Evolutionary conservation across 2,329 filamentous ascomycete species (phyloP).

Genomic region (Claviceps sp.): DNA sequence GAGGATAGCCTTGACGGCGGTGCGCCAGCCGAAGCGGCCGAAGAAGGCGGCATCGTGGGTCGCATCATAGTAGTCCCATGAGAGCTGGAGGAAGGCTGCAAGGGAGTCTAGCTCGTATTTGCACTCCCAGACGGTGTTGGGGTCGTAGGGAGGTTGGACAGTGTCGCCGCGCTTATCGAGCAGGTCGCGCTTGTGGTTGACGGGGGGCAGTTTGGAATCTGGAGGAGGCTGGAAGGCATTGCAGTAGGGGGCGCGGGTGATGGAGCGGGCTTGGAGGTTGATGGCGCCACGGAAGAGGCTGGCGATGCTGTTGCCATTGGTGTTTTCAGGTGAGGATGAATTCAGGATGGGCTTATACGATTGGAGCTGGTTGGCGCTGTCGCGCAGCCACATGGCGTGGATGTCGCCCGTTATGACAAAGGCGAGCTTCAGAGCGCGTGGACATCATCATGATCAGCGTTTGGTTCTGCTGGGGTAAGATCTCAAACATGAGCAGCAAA

Average conservation of each 20-base stretch:
- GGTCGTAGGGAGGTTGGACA: slow-evolving; percentile 53
- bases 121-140: slow-evolving; percentile 73
- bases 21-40: slow-evolving; percentile 56
- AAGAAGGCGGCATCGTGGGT: slow-evolving; percentile 66
- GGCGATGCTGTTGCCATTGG: slow-evolving; percentile 31
- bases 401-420: slow-evolving; percentile 83
- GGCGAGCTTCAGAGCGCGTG: slow-evolving; percentile 35
- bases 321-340: slow-evolving; percentile 22
- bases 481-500: background rate
- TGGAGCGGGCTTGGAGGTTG: slow-evolving; percentile 62
- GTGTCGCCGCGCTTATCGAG: slow-evolving; percentile 30
- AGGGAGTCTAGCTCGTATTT: slow-evolving; percentile 92
- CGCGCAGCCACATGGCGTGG: slow-evolving; percentile 85
- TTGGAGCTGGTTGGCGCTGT: slow-evolving; percentile 71
- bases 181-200: slow-evolving; percentile 9
- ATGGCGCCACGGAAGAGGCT: slow-evolving; percentile 61
- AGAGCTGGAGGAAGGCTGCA: slow-evolving; percentile 72
- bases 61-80: slow-evolving; percentile 63
- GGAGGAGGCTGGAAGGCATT: slow-evolving; percentile 87
- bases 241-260: slow-evolving; percentile 65
- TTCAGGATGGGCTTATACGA: slow-evolving; percentile 55
- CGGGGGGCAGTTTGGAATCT: slow-evolving; percentile 36
- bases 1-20: slow-evolving; percentile 58
- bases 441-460: background rate
- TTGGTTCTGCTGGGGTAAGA: no score